Base-by-base conservation (phyloP, 768 basidiomycete species). In the Sarcodon sp. region DNA sequence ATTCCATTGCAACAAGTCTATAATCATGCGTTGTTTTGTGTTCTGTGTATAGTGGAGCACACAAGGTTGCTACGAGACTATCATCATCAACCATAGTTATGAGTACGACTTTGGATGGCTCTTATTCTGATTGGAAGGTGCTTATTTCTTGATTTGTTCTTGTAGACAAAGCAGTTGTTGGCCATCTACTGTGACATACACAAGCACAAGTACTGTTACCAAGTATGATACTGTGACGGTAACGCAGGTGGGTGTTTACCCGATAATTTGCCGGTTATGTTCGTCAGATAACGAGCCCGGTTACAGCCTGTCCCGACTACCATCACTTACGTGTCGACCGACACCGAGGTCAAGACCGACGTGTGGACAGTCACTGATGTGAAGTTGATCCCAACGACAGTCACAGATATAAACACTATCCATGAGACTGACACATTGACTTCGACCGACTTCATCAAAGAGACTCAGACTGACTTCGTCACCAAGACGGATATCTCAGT, bases 21-120 rank as follows among this genome's bases (percentile, higher is more conserved):
- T 33, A 27, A 38, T 44, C 35, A 32, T 45, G 35, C 7, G 39
- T 15, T 33, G 21, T 50, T 11, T 33, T 35, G 8, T 33, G 16
- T 16, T 10, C 38, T 50, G 15, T n/a, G n/a, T n/a, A n/a, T 39
- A 65, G 63, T 66, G 56, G 44, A 39, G 51, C 33, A 57, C 65
- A 21, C 51, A 64, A 44, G 78, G 77, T 44, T 83, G 83, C 63
- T 82, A 83, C 55, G 77, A 67, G 56, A 67, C 72, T 16, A 76
- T 73, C 50, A 77, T 82, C 61, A 80, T 83, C 66, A 76, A 69
- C 58, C 57, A 59, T 43, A 45, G 54, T 53, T 41, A 15, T 50
- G 39, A 52, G 60, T 59, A 21, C 3, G 45, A 51, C 35, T 43
- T 36, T 35, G 43, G 33, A 33, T 9, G 33, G 32, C 8, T 13